A percentile compares a stretch with the other conserved stretches of the same genome.
Conservation (phyloP, 2,329 filamentous ascomycete genomes). For the Trichothecium roseum region DNA sequence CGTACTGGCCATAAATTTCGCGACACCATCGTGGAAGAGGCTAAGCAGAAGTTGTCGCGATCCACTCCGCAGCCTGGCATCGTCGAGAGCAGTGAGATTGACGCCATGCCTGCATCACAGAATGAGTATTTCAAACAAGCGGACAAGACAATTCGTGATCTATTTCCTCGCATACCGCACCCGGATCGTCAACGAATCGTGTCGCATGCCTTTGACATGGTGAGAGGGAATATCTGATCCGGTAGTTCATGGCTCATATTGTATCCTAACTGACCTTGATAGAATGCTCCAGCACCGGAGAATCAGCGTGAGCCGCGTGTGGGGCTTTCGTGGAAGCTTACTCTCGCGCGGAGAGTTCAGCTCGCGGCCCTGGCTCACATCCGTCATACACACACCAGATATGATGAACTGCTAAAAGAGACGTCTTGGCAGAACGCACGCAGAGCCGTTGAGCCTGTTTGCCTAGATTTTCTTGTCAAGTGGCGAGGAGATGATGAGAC, state of each 20-base stretch:
- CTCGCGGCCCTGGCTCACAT: slow-evolving; percentile 58
- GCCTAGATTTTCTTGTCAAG: slow-evolving; percentile 57
- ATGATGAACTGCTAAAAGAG: slow-evolving; percentile 50
- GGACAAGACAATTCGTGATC: slow-evolving; percentile 49
- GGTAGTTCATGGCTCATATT: too few species aligned
- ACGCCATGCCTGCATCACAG: slow-evolving; percentile 50
- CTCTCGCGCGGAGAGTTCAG: slow-evolving; percentile 52
- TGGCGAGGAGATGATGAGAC: slow-evolving; percentile 63
- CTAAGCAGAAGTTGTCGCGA: slow-evolving; percentile 20
- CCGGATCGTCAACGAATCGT: slow-evolving; percentile 54
- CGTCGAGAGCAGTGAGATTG: slow-evolving; percentile 27
- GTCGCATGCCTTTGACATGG: slow-evolving; percentile 52
- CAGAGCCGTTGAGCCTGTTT: slow-evolving; percentile 49
- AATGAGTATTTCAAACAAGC: slow-evolving; percentile 51
- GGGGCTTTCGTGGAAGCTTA: slow-evolving; percentile 43
- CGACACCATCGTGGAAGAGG: slow-evolving; percentile 47
- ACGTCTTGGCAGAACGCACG: slow-evolving; percentile 49
- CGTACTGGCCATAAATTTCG: slow-evolving; percentile 52
- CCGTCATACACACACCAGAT: slow-evolving; percentile 55
- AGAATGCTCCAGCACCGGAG: neutral
- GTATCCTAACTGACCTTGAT: slow-evolving; percentile 13
- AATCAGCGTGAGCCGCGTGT: slow-evolving; percentile 36
- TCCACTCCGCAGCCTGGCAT: slow-evolving; percentile 11
- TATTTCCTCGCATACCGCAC: slow-evolving; percentile 56
- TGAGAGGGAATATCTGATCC: too few species aligned